Conservation (phyloP, 2,329 filamentous ascomycete species). For the Fusarium paranaense region DNA sequence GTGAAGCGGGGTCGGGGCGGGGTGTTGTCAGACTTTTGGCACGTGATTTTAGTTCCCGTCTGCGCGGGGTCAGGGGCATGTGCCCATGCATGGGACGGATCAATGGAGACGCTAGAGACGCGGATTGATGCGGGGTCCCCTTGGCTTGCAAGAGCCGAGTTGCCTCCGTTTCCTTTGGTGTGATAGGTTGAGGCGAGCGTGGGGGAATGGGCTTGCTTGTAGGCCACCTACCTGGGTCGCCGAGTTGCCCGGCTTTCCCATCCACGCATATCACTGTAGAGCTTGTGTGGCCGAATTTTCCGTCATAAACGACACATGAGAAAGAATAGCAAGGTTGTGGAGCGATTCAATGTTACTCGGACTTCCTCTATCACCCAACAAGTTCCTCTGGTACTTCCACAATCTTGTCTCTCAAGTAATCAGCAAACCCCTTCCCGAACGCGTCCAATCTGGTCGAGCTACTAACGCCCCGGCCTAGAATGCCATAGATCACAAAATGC, state of each 20-base stretch:
- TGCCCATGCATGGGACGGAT: background rate
- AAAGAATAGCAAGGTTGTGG: background rate
- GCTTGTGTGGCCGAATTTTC: background rate
- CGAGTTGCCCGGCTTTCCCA: background rate
- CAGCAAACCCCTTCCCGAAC: conserved; percentile 64
- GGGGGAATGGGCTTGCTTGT: background rate
- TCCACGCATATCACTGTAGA: background rate
- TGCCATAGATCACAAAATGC: conserved; percentile 63
- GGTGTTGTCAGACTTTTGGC: too few species aligned
- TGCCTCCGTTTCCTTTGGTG: too few species aligned
- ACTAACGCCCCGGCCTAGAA: conserved; percentile 59
- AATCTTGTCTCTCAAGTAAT: conserved; percentile 35
- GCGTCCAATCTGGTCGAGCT: conserved; percentile 60
- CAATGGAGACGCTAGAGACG: background rate
- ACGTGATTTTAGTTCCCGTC: background rate
- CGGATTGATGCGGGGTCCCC: background rate
- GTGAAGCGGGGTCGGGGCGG: too few species aligned
- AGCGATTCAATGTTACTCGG: background rate
- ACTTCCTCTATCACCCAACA: background rate
- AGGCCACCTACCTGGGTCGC: background rate
- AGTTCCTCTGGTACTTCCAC: background rate
- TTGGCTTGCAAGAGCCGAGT: background rate
- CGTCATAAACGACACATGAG: background rate
- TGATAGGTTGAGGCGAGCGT: too few species aligned
- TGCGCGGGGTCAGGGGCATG: background rate